These are phyloP conservation scores for Penicillium egyptiacum DNA, from an alignment of 495 filamentous ascomycete genomes.

Conservation along the genomic window DNA sequence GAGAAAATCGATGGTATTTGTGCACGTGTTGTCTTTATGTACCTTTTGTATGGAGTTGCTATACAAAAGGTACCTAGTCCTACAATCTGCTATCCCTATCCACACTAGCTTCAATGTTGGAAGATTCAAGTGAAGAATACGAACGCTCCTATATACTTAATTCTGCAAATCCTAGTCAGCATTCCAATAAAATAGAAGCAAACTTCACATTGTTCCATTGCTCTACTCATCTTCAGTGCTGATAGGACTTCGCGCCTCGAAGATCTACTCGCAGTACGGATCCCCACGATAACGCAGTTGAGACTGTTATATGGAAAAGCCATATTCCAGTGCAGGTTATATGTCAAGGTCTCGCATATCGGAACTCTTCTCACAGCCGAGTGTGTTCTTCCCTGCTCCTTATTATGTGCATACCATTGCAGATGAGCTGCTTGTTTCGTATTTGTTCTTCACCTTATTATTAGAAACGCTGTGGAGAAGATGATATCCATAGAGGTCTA, in stretches of 20 bases:
- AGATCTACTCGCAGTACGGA: constrained; percentile 20
- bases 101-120: background rate
- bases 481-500: background rate
- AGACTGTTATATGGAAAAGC: constrained; percentile 1
- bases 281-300: constrained; percentile 24
- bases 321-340: background rate
- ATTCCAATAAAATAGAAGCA: background rate
- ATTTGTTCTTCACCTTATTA: constrained; percentile 11
- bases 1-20: background rate
- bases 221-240: constrained; percentile 15
- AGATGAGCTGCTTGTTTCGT: constrained; percentile 7
- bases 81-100: background rate
- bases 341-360: background rate
- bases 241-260: constrained; percentile 13
- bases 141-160: background rate
- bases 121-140: background rate
- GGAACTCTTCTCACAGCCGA: background rate
- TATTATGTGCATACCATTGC: background rate
- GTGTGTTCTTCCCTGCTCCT: background rate
- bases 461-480: background rate
- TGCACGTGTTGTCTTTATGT: too few species aligned
- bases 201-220: background rate
- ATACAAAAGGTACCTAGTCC: background rate
- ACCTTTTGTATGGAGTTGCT: background rate
- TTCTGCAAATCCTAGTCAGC: background rate